phyloP scores from a whole-genome alignment of 2,329 filamentous ascomycete genomes.

The Penicillium polonicum region DNA sequence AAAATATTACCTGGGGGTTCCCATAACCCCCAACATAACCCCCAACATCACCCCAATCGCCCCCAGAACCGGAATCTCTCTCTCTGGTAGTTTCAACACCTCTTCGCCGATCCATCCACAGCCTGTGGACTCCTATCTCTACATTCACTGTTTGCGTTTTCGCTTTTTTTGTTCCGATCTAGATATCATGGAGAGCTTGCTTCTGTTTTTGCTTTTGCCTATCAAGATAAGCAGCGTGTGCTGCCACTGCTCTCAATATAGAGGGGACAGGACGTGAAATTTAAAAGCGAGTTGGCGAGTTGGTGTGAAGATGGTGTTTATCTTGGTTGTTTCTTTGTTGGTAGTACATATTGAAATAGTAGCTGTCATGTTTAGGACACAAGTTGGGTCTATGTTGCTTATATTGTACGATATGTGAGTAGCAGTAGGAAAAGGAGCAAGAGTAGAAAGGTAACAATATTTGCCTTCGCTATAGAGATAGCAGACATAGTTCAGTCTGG shows the following conservation, averaged over 20 bases:
- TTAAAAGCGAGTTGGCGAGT: conserved; percentile 24
- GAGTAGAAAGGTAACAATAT: background rate
- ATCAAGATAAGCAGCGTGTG: conserved; percentile 13
- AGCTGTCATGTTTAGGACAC: conserved; percentile 5
- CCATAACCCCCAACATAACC: conserved; percentile 1
- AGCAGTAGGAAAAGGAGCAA: background rate
- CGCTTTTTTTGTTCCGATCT: conserved; percentile 16
- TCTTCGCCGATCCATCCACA: conserved; percentile 16
- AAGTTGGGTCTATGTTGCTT: background rate
- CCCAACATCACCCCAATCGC: background rate
- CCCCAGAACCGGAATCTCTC: conserved; percentile 2
- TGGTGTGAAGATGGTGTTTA: conserved; percentile 20
- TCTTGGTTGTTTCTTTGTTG: conserved; percentile 12
- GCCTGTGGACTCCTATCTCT: conserved; percentile 14
- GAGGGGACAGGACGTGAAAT: conserved; percentile 13
- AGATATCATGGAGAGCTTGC: conserved; percentile 24
- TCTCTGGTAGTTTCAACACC: conserved; percentile 15
- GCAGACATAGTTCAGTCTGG: background rate
- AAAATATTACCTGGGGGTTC: background rate
- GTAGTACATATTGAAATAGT: conserved; percentile 18
- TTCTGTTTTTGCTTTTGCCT: conserved; percentile 15
- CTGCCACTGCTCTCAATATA: conserved; percentile 16
- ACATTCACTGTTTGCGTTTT: conserved; percentile 8
- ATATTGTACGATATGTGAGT: background rate
- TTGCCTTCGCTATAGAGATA: background rate